Percentiles rank a stretch among this genome's conserved stretches.
phyloP scores from a whole-genome alignment of 2,329 filamentous ascomycete species.

The Phyllosticta capitalensis region DNA sequence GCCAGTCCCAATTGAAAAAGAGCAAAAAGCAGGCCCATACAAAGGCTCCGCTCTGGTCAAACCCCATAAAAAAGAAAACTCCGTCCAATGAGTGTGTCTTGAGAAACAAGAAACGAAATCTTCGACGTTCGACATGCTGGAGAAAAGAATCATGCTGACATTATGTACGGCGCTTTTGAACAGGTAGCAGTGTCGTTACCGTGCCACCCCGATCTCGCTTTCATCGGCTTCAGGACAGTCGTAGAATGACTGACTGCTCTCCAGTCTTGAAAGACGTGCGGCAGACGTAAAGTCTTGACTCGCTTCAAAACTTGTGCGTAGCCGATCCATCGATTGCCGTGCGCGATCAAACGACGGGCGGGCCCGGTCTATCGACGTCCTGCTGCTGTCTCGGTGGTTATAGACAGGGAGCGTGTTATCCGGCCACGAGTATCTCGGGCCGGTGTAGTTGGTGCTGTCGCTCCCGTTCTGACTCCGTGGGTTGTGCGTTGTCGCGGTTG shows the following conservation, averaged over 20 bases:
- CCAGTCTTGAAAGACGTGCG: conserved; percentile 72
- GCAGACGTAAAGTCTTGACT: conserved; percentile 89
- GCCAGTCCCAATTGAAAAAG: not conserved
- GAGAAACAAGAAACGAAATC: conserved; percentile 2
- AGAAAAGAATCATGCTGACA: conserved; percentile 8
- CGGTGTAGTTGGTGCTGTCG: conserved; percentile 85
- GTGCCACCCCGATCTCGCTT: conserved; percentile 1
- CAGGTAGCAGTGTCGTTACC: not conserved
- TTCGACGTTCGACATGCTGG: conserved; percentile 7
- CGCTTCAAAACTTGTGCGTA: conserved; percentile 73
- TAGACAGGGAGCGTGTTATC: conserved; percentile 28
- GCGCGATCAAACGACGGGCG: conserved; percentile 84
- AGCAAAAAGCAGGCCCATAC: not conserved
- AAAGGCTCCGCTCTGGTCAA: not conserved
- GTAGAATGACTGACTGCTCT: conserved; percentile 44
- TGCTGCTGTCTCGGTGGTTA: conserved; percentile 5
- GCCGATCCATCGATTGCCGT: conserved; percentile 76
- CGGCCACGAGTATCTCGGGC: conserved; percentile 6
- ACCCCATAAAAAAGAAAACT: not conserved
- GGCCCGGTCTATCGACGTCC: conserved; percentile 30
- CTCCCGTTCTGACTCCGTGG: conserved; percentile 81
- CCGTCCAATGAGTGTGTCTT: not conserved
- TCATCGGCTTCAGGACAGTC: not conserved
- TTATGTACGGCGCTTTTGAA: conserved; percentile 3
- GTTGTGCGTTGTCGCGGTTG: conserved; percentile 59